Base-by-base conservation (phyloP, 768 basidiomycete species). In the Agrocybe pediades region DNA sequence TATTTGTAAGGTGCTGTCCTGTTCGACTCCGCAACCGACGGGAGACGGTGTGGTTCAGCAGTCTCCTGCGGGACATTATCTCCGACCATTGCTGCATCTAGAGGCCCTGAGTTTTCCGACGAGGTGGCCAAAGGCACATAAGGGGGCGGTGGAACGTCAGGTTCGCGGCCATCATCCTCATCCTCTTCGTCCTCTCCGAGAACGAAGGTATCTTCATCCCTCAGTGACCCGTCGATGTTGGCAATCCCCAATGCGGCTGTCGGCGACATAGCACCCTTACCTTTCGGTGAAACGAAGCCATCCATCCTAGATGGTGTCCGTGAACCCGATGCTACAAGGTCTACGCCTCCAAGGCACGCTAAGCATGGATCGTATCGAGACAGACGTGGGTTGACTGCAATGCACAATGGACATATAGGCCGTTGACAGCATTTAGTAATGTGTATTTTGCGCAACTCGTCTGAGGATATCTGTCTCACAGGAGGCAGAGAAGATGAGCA, bases 341-440 rank as follows among this genome's bases (percentile, higher is more conserved):
- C 75, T 1, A 84, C 78, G 2, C 86, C 86, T 11, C 76, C 81
- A 1, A 88, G 74, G 63, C 89, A 91, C 6, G 77, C 75, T 16
- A 92, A 68, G 65, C 90, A 92, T 6, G 90, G 90, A 62, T 90
- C 72, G 62, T 90, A 91, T 52, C 83, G 73, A 27, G 75, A 70
- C 19, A 90, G 74, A 16, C 90, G 79, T 0, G 87, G 84, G 63
- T 90, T 90, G 2, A 71, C 64, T 1, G 65, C 51, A 19, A 86
- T 68, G 62, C 90, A 92, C 2, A 64, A 51, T 6, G 76, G 71
- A 59, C 90, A 92, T 47, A 92, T 91, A 3, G 81, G 82, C 0
- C 81, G 78, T 7, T 62, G 55, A 70, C 90, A 92, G 68, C 90
- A 92, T 9, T 62, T 69, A 0, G 89, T 90, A 8, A 73, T 70